These are phyloP conservation scores for Moniliella sp. DNA, from an alignment of 1,284 basidiomycete species.

Conservation along the genomic window DNA sequence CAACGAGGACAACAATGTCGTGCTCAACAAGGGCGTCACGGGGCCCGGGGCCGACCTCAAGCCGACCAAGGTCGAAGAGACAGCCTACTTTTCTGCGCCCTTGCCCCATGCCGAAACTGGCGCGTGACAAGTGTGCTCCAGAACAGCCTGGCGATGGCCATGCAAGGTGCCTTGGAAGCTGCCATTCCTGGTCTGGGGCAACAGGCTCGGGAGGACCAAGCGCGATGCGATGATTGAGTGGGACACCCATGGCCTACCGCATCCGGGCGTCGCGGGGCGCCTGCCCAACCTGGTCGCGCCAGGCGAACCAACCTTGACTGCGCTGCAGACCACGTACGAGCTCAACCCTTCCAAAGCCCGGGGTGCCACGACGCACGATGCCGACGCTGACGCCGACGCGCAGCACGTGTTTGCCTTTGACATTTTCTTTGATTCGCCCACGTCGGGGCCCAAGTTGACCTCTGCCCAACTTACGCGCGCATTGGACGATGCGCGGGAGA, in stretches of 20 bases:
- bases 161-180: too few species aligned
- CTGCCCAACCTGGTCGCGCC: slow-evolving; percentile 41
- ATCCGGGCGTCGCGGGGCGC: too few species aligned
- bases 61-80: slow-evolving; percentile 52
- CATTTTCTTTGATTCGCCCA: slow-evolving; percentile 54
- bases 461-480: slow-evolving; percentile 46
- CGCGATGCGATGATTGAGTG: too few species aligned
- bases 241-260: too few species aligned
- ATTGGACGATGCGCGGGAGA: slow-evolving; percentile 45
- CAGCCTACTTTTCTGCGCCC: too few species aligned
- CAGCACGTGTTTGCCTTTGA: slow-evolving; percentile 71
- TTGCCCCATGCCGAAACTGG: too few species aligned
- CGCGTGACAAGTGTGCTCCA: too few species aligned
- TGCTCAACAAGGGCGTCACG: slow-evolving; percentile 48
- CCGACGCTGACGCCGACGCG: too few species aligned
- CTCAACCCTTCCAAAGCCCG: slow-evolving; percentile 36
- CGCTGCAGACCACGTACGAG: slow-evolving; percentile 52
- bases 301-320: slow-evolving; percentile 48
- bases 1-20: slow-evolving; percentile 45
- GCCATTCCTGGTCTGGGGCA: too few species aligned
- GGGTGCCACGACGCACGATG: too few species aligned
- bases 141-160: too few species aligned
- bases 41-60: slow-evolving; percentile 50
- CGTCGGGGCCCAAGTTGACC: slow-evolving; percentile 41
- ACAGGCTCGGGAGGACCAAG: too few species aligned